A percentile compares a stretch with the other conserved stretches of the same genome.
Conservation (phyloP, 1,284 basidiomycete genomes). For the Ceratobasidium sp. region DNA sequence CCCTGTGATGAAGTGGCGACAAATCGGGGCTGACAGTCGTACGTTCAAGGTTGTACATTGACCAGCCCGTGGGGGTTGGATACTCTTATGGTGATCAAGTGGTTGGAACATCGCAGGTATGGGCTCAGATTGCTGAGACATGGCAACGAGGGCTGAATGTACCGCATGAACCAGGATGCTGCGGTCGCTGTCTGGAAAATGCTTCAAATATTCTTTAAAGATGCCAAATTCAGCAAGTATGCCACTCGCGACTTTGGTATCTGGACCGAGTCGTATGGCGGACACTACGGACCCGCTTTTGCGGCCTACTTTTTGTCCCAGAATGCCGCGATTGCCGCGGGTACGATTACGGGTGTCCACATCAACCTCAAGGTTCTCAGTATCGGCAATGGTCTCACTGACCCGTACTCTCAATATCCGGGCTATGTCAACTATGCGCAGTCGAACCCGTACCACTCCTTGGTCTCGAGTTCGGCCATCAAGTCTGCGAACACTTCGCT, state of each 20-base stretch:
- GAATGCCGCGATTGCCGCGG: conserved; percentile 60
- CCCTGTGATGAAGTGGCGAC: not conserved
- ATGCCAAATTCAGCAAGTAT: conserved; percentile 64
- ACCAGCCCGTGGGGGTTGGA: conserved; percentile 74
- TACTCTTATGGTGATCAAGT: conserved; percentile 67
- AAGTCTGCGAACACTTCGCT: conserved; percentile 57
- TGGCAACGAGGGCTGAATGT: not conserved
- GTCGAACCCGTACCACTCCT: conserved; percentile 62
- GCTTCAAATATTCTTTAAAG: conserved; percentile 69
- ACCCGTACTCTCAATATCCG: conserved; percentile 64
- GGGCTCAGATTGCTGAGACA: not conserved
- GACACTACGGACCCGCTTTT: conserved; percentile 70
- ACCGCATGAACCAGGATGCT: conserved; percentile 42
- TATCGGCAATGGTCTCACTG: conserved; percentile 58
- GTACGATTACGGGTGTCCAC: conserved; percentile 56
- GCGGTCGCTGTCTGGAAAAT: conserved; percentile 56
- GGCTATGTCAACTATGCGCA: conserved; percentile 63
- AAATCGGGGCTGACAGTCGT: not conserved
- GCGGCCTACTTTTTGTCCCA: conserved; percentile 64
- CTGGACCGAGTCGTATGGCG: conserved; percentile 66
- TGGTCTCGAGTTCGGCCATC: conserved; percentile 57
- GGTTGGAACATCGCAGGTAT: conserved; percentile 47
- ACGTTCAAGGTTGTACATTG: conserved; percentile 68
- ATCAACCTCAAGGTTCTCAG: conserved; percentile 62
- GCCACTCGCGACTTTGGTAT: conserved; percentile 61